A percentile compares a stretch with the other conserved stretches of the same genome.
These are phyloP conservation scores for Groenewaldozyma salmanticensis DNA, from an alignment of 805 yeast species.

Conservation along the genomic window DNA sequence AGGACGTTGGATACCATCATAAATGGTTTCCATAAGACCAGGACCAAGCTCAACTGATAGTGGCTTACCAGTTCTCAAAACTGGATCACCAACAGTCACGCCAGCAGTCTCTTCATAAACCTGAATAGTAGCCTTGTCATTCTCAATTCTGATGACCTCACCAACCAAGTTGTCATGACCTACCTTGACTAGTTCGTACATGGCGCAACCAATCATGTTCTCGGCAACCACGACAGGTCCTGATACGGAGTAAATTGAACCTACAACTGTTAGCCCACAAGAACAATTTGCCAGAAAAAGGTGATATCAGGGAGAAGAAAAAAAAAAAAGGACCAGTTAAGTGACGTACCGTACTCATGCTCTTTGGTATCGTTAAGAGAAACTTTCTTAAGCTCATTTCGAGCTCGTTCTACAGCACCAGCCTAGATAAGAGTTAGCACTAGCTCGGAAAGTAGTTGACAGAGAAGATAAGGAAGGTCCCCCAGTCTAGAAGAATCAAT, in stretches of 20 bases:
- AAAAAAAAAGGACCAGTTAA: too few species aligned
- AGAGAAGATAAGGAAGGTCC: not conserved
- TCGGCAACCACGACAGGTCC: slow-evolving; percentile 98
- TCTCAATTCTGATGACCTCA: slow-evolving; percentile 94
- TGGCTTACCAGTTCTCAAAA: slow-evolving; percentile 97
- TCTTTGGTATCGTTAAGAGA: slow-evolving; percentile 68
- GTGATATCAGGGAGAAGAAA: not conserved
- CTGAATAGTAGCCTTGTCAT: slow-evolving; percentile 95
- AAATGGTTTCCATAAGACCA: slow-evolving; percentile 97
- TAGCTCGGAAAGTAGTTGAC: slow-evolving; percentile 1
- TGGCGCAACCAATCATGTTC: slow-evolving; percentile 98
- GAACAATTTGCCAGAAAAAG: not conserved
- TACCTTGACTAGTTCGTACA: slow-evolving; percentile 97
- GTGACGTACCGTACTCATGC: slow-evolving; percentile 65
- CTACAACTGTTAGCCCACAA: slow-evolving; percentile 7
- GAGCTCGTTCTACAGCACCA: slow-evolving; percentile 95
- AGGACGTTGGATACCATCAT: slow-evolving; percentile 99
- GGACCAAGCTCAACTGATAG: slow-evolving; percentile 98
- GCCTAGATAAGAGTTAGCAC: slow-evolving; percentile 40
- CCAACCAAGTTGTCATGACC: slow-evolving; percentile 97
- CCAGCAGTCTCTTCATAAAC: slow-evolving; percentile 99
- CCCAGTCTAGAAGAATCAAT: too few species aligned
- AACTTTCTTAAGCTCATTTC: slow-evolving; percentile 81
- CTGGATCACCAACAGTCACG: slow-evolving; percentile 98
- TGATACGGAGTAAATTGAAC: slow-evolving; percentile 77